Evolutionary conservation across 768 basidiomycete genomes (phyloP), one percentile per base, ranked within the genome.

Genomic region (Candolleomyces aberdarensis): DNA sequence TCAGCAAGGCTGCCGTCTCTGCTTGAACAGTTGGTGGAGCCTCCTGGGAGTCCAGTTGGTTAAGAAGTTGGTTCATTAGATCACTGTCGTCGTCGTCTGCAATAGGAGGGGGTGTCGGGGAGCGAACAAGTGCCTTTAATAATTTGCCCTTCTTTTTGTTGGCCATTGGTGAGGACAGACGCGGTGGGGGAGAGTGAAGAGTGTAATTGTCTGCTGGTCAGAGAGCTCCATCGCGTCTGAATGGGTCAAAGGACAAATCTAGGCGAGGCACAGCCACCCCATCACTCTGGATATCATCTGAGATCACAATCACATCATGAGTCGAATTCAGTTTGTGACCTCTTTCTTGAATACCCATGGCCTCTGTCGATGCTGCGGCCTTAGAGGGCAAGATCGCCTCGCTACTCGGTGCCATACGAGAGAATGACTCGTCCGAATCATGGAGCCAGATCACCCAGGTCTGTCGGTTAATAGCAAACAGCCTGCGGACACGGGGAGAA

Each of bases 51-150:
- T 92, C 90, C 29, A 96, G 84, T 70, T 92, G 88, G 7, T 85
- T 82, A 51, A 94, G 72, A 1, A 96, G 83, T 66, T 91, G 87
- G 64, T 92, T 83, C 76, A 94, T 78, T 51, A 94, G 78, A 10
- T 82, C 81, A 49, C 85, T 82, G 58, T 88, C 83, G 47, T 82
- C 80, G 19, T 64, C 64, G 32, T 70, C 64, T 61, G 70, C 64
- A 31, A 62, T 62, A 1, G 75, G 66, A 32, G 76, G 71, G 0
- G 71, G 61, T 15, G 70, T 69, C 8, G 71, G 66, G 22, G n/a
- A 68, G 56, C 29, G 73, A 64, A 15, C 78, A 68, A 50, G 75
- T 26, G 22, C 66, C 61, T 70, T 85, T 84, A 74, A 59, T 39
- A 15, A 20, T 43, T 84, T 85, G 51, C 76, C 62, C 71, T 85